phyloP scores from a whole-genome alignment of 441 rosid species.

The Isatis lusitanica region DNA sequence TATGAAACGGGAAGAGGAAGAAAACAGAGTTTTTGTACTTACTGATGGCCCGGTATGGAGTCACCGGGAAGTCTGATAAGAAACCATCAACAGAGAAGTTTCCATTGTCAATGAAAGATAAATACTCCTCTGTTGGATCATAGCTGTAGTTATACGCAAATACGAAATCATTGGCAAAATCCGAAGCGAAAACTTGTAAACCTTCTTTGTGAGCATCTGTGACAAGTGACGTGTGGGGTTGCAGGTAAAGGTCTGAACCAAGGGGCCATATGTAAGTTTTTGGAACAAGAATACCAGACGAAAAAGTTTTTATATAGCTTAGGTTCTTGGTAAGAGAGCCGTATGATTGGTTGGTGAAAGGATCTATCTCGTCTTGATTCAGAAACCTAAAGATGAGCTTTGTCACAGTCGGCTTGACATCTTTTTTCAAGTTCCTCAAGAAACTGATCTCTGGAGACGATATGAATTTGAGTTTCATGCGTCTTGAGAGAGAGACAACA shows the following conservation, averaged over 20 bases:
- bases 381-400: constrained; percentile 65
- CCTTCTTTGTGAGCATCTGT: constrained; percentile 78
- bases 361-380: constrained; percentile 46
- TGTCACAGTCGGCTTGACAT: constrained; percentile 42
- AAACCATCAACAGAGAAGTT: constrained; percentile 86
- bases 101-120: constrained; percentile 69
- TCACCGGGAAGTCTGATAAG: constrained; percentile 80
- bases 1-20: constrained; percentile 10
- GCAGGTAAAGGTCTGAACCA: constrained; percentile 48
- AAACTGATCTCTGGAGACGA: constrained; percentile 84
- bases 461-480: constrained; percentile 48
- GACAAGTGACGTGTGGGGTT: constrained; percentile 58
- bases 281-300: constrained; percentile 83
- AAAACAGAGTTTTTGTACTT: constrained; percentile 21
- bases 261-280: constrained; percentile 76
- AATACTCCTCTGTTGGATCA: constrained; percentile 66
- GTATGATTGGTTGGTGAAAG: constrained; percentile 70
- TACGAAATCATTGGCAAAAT: constrained; percentile 65
- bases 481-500: constrained; percentile 50
- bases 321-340: constrained; percentile 57
- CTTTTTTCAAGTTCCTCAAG: constrained; percentile 45
- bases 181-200: constrained; percentile 74
- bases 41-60: constrained; percentile 73
- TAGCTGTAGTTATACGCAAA: constrained; percentile 72
- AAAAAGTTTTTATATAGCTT: constrained; percentile 70